A percentile compares a stretch with the other conserved stretches of the same genome.
phyloP scores from a whole-genome alignment of 495 filamentous ascomycete genomes.

The Podospora conica region DNA sequence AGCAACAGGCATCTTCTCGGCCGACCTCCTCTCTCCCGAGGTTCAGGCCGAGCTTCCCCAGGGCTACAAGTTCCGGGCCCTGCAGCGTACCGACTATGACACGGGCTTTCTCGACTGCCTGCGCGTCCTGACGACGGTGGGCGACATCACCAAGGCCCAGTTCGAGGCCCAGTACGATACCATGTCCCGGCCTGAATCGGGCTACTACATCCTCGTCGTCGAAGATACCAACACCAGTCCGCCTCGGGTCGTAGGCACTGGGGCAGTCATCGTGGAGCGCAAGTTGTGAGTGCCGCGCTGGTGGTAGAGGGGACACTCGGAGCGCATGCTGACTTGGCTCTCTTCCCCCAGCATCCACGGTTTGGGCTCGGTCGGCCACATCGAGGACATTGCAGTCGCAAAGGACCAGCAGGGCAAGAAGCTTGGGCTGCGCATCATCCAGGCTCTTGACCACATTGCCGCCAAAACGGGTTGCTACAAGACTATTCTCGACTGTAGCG shows the following conservation, averaged over 20 bases:
- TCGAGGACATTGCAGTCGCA: slow-evolving; percentile 95
- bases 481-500: slow-evolving; percentile 57
- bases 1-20: slow-evolving; percentile 63
- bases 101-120: slow-evolving; percentile 83
- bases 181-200: slow-evolving; percentile 70
- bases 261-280: slow-evolving; percentile 76
- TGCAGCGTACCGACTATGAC: slow-evolving; percentile 71
- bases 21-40: slow-evolving; percentile 68
- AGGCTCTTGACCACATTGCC: slow-evolving; percentile 86
- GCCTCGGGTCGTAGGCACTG: slow-evolving; percentile 70
- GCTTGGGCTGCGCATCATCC: slow-evolving; percentile 84
- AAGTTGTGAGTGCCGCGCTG: slow-evolving; percentile 56
- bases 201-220: slow-evolving; percentile 81
- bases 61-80: slow-evolving; percentile 75
- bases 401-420: slow-evolving; percentile 96
- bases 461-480: slow-evolving; percentile 87
- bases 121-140: slow-evolving; percentile 85
- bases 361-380: slow-evolving; percentile 80
- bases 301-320: not conserved
- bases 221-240: slow-evolving; percentile 54
- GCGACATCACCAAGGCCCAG: slow-evolving; percentile 68
- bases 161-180: slow-evolving; percentile 79
- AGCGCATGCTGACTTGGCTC: slow-evolving; percentile 6
- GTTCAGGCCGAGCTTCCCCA: slow-evolving; percentile 66
- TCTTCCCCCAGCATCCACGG: slow-evolving; percentile 54